Conservation (phyloP, 2,329 filamentous ascomycete genomes). For the Monilinia vaccinii-corymbosi region DNA sequence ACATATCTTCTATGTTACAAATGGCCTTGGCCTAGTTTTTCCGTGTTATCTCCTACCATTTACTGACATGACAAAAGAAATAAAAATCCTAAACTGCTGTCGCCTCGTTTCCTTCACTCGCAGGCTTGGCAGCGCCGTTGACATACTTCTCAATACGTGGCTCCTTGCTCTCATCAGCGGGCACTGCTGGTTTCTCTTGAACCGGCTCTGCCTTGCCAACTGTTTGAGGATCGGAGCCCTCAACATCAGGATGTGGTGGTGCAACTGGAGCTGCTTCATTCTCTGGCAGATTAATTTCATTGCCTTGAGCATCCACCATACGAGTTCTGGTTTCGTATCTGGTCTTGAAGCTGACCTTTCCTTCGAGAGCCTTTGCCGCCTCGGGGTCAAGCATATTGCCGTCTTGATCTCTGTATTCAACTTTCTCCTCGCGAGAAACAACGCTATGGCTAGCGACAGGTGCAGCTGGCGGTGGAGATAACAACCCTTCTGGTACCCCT, state of each 20-base stretch:
- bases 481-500: conserved; percentile 22
- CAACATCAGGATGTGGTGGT: conserved; percentile 34
- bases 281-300: conserved; percentile 47
- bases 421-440: conserved; percentile 57
- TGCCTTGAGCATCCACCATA: conserved; percentile 69
- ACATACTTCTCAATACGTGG: conserved; percentile 42
- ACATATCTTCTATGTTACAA: conserved; percentile 10
- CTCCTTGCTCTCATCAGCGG: conserved; percentile 49
- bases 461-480: conserved; percentile 18
- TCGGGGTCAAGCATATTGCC: conserved; percentile 81
- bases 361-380: conserved; percentile 74
- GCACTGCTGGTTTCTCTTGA: conserved; percentile 35
- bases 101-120: conserved; percentile 53
- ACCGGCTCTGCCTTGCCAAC: conserved; percentile 32
- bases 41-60: not conserved
- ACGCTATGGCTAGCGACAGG: conserved; percentile 23
- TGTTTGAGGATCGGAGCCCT: conserved; percentile 53
- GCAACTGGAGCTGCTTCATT: conserved; percentile 20
- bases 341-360: conserved; percentile 92
- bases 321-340: conserved; percentile 91
- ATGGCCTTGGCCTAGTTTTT: conserved; percentile 1
- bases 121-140: conserved; percentile 44
- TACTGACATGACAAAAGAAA: conserved; percentile 12
- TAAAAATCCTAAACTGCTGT: conserved; percentile 23
- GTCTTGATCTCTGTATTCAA: conserved; percentile 92